These are phyloP conservation scores for Metschnikowia similis DNA, from an alignment of 805 yeast genomes.

Conservation along the genomic window DNA sequence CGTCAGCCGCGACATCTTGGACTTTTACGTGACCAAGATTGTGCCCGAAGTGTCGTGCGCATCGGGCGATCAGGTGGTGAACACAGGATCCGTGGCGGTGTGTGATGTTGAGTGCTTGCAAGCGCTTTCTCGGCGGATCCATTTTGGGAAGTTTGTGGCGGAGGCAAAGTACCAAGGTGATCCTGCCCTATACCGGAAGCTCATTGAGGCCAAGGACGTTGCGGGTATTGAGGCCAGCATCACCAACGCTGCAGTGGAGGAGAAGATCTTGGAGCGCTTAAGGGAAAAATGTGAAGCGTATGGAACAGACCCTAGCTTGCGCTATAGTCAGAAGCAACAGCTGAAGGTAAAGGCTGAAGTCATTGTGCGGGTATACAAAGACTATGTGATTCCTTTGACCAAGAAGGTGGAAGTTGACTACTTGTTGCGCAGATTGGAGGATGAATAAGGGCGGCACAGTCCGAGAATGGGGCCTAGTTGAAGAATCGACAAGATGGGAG, in stretches of 20 bases:
- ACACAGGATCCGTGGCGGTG: slow-evolving; percentile 79
- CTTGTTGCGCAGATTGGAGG: slow-evolving; percentile 57
- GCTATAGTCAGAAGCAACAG: slow-evolving; percentile 64
- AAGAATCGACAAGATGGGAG: too few species aligned
- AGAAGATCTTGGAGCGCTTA: slow-evolving; percentile 72
- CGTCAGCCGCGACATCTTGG: slow-evolving; percentile 65
- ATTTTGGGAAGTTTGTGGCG: slow-evolving; percentile 96
- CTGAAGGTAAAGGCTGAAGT: slow-evolving; percentile 79
- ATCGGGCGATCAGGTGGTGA: slow-evolving; percentile 73
- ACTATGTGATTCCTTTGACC: slow-evolving; percentile 88
- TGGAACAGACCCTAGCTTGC: slow-evolving; percentile 82
- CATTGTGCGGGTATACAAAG: slow-evolving; percentile 78
- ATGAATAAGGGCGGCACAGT: not conserved
- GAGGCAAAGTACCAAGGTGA: slow-evolving; percentile 84
- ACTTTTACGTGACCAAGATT: slow-evolving; percentile 65
- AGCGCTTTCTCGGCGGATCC: slow-evolving; percentile 85
- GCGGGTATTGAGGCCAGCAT: slow-evolving; percentile 74
- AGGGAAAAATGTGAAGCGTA: slow-evolving; percentile 78
- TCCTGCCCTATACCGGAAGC: slow-evolving; percentile 52
- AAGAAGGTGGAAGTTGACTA: slow-evolving; percentile 95
- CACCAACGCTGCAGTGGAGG: slow-evolving; percentile 85
- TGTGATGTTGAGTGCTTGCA: slow-evolving; percentile 86
- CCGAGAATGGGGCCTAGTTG: not conserved
- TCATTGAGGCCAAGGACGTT: slow-evolving; percentile 64
- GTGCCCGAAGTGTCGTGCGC: slow-evolving; percentile 69